phyloP scores from a whole-genome alignment of 331 rosid genomes.

The Quercus tomentella region DNA sequence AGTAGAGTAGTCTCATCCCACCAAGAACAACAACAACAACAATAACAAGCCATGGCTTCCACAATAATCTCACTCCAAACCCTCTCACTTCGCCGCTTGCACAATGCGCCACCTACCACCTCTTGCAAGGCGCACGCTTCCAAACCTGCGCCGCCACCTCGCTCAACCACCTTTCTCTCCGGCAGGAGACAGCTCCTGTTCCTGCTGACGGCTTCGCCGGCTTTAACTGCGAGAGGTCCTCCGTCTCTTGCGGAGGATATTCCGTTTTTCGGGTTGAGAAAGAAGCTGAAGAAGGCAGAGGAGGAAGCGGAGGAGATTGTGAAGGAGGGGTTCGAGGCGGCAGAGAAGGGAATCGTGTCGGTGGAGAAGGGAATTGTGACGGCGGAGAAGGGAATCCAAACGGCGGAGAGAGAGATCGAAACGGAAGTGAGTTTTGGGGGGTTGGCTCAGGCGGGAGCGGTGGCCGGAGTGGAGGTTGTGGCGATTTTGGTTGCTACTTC shows the following conservation, averaged over 20 bases:
- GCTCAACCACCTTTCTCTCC: background rate
- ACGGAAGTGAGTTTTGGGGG: conserved; percentile 52
- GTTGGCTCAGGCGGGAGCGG: conserved; percentile 73
- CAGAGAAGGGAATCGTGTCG: conserved; percentile 49
- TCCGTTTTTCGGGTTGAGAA: conserved; percentile 67
- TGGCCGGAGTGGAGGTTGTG: conserved; percentile 69
- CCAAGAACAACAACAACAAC: background rate
- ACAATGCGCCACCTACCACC: conserved; percentile 21
- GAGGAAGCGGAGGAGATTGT: conserved; percentile 67
- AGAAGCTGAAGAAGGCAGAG: conserved; percentile 66
- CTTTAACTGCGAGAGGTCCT: conserved; percentile 36
- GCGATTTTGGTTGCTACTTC: conserved; percentile 68
- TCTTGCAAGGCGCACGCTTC: conserved; percentile 14
- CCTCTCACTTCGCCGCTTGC: conserved; percentile 28
- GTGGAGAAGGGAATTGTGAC: conserved; percentile 47
- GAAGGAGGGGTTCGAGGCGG: conserved; percentile 52
- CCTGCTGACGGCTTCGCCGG: conserved; percentile 47
- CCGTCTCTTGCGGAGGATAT: conserved; percentile 55
- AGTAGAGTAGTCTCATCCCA: background rate
- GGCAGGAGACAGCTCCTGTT: conserved; percentile 57
- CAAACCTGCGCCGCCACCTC: conserved; percentile 10
- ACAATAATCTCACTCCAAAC: conserved; percentile 37
- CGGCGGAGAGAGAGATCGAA: conserved; percentile 47
- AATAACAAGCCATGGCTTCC: conserved; percentile 41
- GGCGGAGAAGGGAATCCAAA: conserved; percentile 51